Conservation (phyloP, 352 stramenopile species). For the Globisporangium spinosum region DNA sequence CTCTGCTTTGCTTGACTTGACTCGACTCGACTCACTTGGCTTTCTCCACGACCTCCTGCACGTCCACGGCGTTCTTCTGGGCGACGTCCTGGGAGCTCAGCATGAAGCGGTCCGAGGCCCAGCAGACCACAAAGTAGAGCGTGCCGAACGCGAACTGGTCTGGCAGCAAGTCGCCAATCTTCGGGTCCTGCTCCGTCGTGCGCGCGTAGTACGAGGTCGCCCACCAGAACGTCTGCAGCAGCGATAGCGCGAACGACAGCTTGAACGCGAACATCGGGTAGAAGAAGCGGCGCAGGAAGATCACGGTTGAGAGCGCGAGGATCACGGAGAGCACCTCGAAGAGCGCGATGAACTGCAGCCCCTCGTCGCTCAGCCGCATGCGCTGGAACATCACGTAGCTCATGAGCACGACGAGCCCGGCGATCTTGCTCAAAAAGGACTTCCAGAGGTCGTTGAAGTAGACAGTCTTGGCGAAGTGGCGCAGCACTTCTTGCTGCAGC, state of each 20-base stretch:
- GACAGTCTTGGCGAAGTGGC: conserved; percentile 79
- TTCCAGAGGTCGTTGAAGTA: conserved; percentile 87
- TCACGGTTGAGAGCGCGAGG: conserved; percentile 44
- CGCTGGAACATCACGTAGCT: conserved; percentile 52
- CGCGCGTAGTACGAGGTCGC: conserved; percentile 45
- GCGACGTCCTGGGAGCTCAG: conserved; percentile 57
- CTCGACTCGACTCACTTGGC: conserved; percentile 13
- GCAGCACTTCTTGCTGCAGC: conserved; percentile 64
- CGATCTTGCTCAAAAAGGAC: conserved; percentile 78
- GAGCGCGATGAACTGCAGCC: conserved; percentile 47
- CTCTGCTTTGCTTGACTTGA: neutral
- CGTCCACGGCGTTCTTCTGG: conserved; percentile 57
- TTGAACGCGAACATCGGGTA: conserved; percentile 75
- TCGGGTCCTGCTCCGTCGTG: conserved; percentile 33
- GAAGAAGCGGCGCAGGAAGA: conserved; percentile 63
- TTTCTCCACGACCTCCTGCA: conserved; percentile 49
- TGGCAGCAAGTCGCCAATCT: conserved; percentile 49
- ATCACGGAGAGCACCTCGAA: conserved; percentile 67
- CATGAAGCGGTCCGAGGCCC: conserved; percentile 81
- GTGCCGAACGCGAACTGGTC: conserved; percentile 71
- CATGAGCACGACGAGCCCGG: conserved; percentile 65
- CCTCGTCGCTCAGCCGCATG: conserved; percentile 43
- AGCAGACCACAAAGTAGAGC: conserved; percentile 76
- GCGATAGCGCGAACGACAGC: conserved; percentile 62
- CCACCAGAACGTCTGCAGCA: conserved; percentile 75